phyloP scores from a whole-genome alignment of 495 filamentous ascomycete genomes.

The Physcia stellaris region DNA sequence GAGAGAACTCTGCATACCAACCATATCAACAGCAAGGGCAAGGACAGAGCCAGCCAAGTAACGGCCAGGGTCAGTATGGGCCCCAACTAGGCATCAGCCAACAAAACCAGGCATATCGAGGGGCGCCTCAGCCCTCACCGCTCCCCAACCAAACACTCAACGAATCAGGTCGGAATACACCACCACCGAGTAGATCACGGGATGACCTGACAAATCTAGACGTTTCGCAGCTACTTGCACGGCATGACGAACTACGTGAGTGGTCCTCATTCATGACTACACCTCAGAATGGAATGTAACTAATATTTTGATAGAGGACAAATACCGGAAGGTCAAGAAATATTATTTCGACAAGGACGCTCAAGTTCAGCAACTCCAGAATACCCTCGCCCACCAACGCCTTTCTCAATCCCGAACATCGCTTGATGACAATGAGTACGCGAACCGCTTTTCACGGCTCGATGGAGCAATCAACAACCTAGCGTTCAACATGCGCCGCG shows the following conservation, averaged over 20 bases:
- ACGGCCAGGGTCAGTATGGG: constrained; percentile 11
- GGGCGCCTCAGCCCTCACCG: constrained; percentile 9
- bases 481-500: constrained; percentile 86
- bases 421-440: constrained; percentile 91
- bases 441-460: constrained; percentile 75
- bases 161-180: constrained; percentile 46
- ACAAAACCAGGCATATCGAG: constrained; percentile 10
- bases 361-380: constrained; percentile 90
- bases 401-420: constrained; percentile 90
- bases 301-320: constrained; percentile 46
- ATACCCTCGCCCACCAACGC: constrained; percentile 88
- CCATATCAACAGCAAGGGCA: constrained; percentile 12
- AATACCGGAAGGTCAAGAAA: constrained; percentile 96
- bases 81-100: constrained; percentile 11
- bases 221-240: constrained; percentile 27
- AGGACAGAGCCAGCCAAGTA: constrained; percentile 7
- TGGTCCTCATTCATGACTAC: constrained; percentile 3
- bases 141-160: constrained; percentile 18
- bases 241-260: constrained; percentile 56
- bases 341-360: constrained; percentile 93
- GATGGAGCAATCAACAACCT: constrained; percentile 93
- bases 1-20: constrained; percentile 14
- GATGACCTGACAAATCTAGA: constrained; percentile 41
- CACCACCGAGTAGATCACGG: constrained; percentile 37
- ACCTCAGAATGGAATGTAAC: constrained; percentile 6